Evolutionary conservation across 306 rosid species (phyloP).

Genomic region (Vachellia pachyceras): DNA sequence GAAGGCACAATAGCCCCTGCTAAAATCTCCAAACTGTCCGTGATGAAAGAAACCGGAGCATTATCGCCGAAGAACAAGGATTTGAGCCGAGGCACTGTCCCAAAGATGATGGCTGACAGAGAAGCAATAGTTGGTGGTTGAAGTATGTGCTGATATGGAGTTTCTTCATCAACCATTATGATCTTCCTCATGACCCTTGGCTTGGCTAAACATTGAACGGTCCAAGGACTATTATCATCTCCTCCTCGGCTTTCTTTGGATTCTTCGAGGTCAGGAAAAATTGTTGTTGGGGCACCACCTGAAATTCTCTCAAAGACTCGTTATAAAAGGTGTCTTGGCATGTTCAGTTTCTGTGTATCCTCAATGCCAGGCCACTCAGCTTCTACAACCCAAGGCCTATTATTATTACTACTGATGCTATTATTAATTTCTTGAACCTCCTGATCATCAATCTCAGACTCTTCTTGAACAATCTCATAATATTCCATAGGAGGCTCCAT

Average conservation of each 20-base stretch:
- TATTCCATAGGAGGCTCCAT: conserved; percentile 69
- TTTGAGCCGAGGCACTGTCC: conserved; percentile 59
- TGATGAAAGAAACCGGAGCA: conserved; percentile 59
- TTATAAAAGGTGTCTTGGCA: conserved; percentile 60
- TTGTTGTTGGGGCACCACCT: conserved; percentile 35
- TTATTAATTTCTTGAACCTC: not conserved
- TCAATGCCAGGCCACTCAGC: conserved; percentile 77
- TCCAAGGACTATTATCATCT: conserved; percentile 39
- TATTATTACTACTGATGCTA: not conserved
- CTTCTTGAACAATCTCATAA: conserved; percentile 54
- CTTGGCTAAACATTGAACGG: conserved; percentile 56
- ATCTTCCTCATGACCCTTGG: conserved; percentile 61
- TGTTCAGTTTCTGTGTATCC: conserved; percentile 62
- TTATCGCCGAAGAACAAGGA: conserved; percentile 53
- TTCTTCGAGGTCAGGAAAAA: conserved; percentile 42
- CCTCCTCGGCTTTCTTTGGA: conserved; percentile 31
- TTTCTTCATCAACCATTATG: conserved; percentile 58
- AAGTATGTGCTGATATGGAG: conserved; percentile 64
- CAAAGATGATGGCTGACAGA: conserved; percentile 55
- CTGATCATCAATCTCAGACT: conserved; percentile 44
- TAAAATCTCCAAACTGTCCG: conserved; percentile 56
- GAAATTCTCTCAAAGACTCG: conserved; percentile 48
- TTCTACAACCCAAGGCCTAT: conserved; percentile 63
- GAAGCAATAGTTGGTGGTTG: conserved; percentile 73
- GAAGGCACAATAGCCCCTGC: conserved; percentile 60